Base-by-base conservation (phyloP, 2,329 filamentous ascomycete genomes). In the Diaporthe amygdali region DNA sequence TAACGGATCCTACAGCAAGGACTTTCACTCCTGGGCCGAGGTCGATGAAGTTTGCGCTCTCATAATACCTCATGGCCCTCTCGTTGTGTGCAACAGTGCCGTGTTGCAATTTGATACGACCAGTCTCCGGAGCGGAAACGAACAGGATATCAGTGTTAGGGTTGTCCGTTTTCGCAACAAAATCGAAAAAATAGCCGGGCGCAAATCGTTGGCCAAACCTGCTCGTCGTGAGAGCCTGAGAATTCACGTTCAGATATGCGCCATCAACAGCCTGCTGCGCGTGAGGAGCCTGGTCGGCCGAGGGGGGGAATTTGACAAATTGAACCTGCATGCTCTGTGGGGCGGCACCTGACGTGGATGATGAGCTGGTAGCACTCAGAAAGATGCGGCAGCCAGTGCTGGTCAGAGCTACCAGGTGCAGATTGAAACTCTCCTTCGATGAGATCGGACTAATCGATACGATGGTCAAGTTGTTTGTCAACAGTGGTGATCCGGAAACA, bases 281-380 rank as follows among this genome's bases (percentile, higher is more conserved):
- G 15, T 30, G 49, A 15, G 32, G 22, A 10, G 41, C 49, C 22
- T 51, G 41, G n/a, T 68, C 39, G n/a, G 25, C 37, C n/a, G 69
- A 68, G 0, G 96, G 96, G 1, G 97, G 96, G 71, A 97, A 97
- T 79, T 96, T 97, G 81, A 99, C 94, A 78, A 97, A 96, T 76
- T 97, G 93, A n/a, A 98, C 91, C 81, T 98, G 95, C 94, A 99
- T 98, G 82, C 94, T 98, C 76, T 94, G 95, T 0, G 96, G 95
- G 0, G 93, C 91, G 71, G 86, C 81, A 71, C 87, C 91, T 9
- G 89, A 87, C 25, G 89, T 86, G 27, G 88, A 93, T 2, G 90
- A 89, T 22, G 94, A 92, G 74, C 92, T 93, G 0, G 95, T 97
- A 6, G 96, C 94, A 78, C 95, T 98, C 68, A 99, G 87, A 80